Evolutionary conservation across 2,329 filamentous ascomycete genomes (phyloP).

Genomic region (Claviceps pazoutovae): DNA sequence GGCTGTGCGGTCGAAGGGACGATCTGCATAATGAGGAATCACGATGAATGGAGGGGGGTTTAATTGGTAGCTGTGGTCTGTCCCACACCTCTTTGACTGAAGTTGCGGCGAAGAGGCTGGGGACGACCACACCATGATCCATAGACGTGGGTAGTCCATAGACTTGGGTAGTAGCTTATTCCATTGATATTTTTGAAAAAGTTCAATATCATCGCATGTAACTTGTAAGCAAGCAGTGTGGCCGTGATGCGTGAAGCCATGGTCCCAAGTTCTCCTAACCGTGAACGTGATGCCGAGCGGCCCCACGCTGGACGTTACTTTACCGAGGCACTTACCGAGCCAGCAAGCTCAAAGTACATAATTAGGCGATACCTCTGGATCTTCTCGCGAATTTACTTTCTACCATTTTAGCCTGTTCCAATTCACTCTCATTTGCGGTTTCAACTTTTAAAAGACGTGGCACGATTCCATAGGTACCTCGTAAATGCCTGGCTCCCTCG

Average conservation of each 20-base stretch:
- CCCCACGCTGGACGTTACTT: not conserved
- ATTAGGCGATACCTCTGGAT: too few relatives aligned
- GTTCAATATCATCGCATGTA: not conserved
- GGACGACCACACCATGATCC: not conserved
- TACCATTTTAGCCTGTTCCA: not conserved
- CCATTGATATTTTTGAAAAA: not conserved
- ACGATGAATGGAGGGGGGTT: not conserved
- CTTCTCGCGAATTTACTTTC: too few relatives aligned
- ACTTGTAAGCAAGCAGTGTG: not conserved
- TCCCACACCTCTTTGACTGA: not conserved
- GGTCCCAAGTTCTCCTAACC: not conserved
- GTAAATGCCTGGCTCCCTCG: too few relatives aligned
- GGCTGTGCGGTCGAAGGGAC: not conserved
- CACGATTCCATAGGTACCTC: too few relatives aligned
- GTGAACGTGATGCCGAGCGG: too few relatives aligned
- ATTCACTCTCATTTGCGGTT: too few relatives aligned
- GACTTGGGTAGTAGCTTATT: not conserved
- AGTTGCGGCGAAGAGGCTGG: not conserved
- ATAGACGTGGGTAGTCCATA: not conserved
- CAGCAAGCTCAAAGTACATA: not conserved
- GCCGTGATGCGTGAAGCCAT: not conserved
- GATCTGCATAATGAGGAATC: conserved; percentile 1
- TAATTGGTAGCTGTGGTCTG: not conserved
- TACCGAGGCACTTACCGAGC: not conserved
- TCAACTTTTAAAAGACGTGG: too few relatives aligned